Evolutionary conservation across 1,139 yeast species (phyloP).

Genomic region (Yamadazyma atlantica): DNA sequence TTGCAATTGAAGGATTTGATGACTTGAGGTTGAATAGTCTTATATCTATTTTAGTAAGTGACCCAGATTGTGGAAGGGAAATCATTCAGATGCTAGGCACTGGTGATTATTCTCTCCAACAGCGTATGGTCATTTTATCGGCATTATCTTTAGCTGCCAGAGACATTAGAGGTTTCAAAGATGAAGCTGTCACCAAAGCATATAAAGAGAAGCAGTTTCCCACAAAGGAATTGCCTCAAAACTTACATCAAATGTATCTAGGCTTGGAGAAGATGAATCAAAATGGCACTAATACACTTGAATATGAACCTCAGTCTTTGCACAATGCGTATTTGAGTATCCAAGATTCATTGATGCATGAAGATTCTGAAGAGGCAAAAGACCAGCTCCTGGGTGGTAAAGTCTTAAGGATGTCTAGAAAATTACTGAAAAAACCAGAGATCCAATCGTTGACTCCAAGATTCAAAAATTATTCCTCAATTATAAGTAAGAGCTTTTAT

Average conservation of each 20-base stretch:
- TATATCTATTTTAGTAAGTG: constrained; percentile 52
- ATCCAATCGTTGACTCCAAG: constrained; percentile 13
- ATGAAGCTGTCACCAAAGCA: constrained; percentile 40
- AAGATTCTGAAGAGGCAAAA: constrained; percentile 40
- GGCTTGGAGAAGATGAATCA: constrained; percentile 12
- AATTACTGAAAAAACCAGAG: constrained; percentile 8
- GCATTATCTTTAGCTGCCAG: constrained; percentile 59
- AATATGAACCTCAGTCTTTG: constrained; percentile 6
- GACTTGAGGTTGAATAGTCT: constrained; percentile 48
- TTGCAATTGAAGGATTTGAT: constrained; percentile 51
- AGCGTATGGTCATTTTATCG: constrained; percentile 54
- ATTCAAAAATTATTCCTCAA: constrained; percentile 39
- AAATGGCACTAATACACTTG: constrained; percentile 6
- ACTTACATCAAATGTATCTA: constrained; percentile 40
- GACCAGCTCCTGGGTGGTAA: constrained; percentile 47
- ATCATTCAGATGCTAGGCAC: constrained; percentile 43
- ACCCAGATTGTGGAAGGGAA: constrained; percentile 40
- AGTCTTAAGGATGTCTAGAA: constrained; percentile 48
- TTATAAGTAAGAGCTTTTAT: constrained; percentile 48
- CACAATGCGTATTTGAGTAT: constrained; percentile 14
- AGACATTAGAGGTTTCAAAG: constrained; percentile 57
- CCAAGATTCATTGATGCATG: constrained; percentile 36
- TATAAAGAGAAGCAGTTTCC: constrained; percentile 32
- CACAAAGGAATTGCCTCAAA: constrained; percentile 46
- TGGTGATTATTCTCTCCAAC: constrained; percentile 70